Evolutionary conservation across 1,284 basidiomycete species (phyloP), one percentile per base, ranked within the genome.

Genomic region (Entoloma clypeatum): DNA sequence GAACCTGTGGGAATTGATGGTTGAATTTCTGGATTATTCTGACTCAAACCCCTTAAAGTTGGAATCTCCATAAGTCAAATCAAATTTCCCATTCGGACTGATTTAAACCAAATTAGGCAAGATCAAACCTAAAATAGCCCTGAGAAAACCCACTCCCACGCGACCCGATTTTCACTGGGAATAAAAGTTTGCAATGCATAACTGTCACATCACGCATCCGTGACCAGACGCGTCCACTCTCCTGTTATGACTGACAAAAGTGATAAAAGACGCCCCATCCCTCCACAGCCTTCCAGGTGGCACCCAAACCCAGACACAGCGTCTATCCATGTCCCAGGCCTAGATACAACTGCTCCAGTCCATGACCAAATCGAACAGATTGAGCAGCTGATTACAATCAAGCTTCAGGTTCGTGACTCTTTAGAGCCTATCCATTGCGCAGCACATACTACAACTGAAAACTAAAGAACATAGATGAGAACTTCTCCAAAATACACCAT

Each of bases 311-410:
- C 66, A 4, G 75, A 88, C 57, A 79, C 86, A 6, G 53, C 69
- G 2, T 71, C 72, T 34, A 87, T 89, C 38, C 59, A 71, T 25
- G 74, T 93, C 5, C 80, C 82, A 5, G 88, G 89, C 0, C 74
- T 93, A 36, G 84, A 91, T 54, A 81, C 79, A 1, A 71, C 69
- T 7, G 81, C 87, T 9, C 75, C 91, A 18, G 73, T 87, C 24
- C 75, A 77, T 33, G 88, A 90, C 60, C 86, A 93, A 71, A 86
- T 93, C 43, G 92, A 96, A 60, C 91, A 94, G 65, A 90, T 96
- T 47, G 93, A 97, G 64, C 93, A 95, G 61, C 74, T 95, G 53
- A 96, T 96, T 54, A 96, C 93, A 1, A 74, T 95, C 36, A 86
- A 85, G 56, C 67, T 90, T 19, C 86, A 89, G 76, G 86, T 86